phyloP scores from a whole-genome alignment of 805 yeast genomes.

The Starmera amethionina region DNA sequence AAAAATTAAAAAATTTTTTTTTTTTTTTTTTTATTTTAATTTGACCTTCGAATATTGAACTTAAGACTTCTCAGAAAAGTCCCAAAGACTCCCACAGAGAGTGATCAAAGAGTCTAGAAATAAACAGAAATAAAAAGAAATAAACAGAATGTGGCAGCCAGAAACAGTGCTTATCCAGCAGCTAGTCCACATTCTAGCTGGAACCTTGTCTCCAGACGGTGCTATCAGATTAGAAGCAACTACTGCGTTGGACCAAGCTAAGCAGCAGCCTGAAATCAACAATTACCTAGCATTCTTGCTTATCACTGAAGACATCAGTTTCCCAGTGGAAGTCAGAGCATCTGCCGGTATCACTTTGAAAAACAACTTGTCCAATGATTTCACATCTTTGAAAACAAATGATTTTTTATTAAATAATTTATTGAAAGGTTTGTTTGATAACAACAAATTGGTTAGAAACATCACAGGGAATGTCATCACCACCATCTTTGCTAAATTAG shows the following conservation, averaged over 20 bases:
- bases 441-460: constrained; percentile 59
- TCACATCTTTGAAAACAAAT: constrained; percentile 19
- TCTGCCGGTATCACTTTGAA: constrained; percentile 84
- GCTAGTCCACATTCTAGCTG: constrained; percentile 53
- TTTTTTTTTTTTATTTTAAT: too few relatives aligned
- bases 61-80: too few relatives aligned
- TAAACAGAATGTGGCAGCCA: constrained; percentile 54
- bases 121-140: too few relatives aligned
- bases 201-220: constrained; percentile 57
- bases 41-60: too few relatives aligned
- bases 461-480: constrained; percentile 90
- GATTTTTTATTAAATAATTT: constrained; percentile 26
- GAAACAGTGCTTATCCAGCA: constrained; percentile 52
- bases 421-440: constrained; percentile 40
- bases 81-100: too few relatives aligned
- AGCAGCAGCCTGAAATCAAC: constrained; percentile 64
- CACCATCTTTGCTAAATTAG: constrained; percentile 59
- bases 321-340: constrained; percentile 57
- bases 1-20: too few relatives aligned
- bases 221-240: constrained; percentile 56
- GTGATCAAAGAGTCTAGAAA: too few relatives aligned
- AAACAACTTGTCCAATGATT: constrained; percentile 47
- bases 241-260: constrained; percentile 61
- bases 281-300: constrained; percentile 70
- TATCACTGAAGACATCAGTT: constrained; percentile 35